phyloP scores from a whole-genome alignment of 805 yeast genomes.

The Cyberlindnera nakhonratchasimensis region DNA sequence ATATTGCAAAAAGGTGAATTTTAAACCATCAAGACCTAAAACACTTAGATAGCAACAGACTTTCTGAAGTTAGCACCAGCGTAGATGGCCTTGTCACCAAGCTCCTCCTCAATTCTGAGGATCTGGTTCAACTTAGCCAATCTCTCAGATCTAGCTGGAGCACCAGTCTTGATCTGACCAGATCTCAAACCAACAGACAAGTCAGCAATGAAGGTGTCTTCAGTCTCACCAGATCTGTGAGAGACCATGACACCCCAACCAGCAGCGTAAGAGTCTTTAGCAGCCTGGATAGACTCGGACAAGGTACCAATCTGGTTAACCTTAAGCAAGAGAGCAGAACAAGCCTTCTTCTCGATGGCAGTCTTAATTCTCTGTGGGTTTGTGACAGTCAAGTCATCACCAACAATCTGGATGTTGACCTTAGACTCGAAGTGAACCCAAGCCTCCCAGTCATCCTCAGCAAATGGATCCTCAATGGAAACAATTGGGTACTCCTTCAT shows the following conservation, averaged over 20 bases:
- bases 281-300: conserved; percentile 95
- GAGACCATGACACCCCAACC: conserved; percentile 99
- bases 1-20: neutral
- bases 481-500: conserved; percentile 93
- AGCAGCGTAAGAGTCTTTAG: conserved; percentile 89
- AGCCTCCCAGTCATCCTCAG: conserved; percentile 99
- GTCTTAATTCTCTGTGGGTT: conserved; percentile 92
- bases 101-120: conserved; percentile 97
- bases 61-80: conserved; percentile 89
- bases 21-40: neutral
- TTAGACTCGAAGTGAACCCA: conserved; percentile 85
- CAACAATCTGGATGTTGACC: conserved; percentile 85
- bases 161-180: conserved; percentile 99
- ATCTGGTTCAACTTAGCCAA: conserved; percentile 98
- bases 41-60: conserved; percentile 31
- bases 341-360: conserved; percentile 96
- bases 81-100: conserved; percentile 94
- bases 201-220: conserved; percentile 98
- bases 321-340: conserved; percentile 91
- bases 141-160: conserved; percentile 99
- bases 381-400: conserved; percentile 98
- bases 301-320: conserved; percentile 98
- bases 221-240: conserved; percentile 99
- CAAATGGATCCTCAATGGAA: conserved; percentile 98
- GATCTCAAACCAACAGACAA: conserved; percentile 95